phyloP scores from a whole-genome alignment of 495 filamentous ascomycete species.

The Trichocladium uniseriatum region DNA sequence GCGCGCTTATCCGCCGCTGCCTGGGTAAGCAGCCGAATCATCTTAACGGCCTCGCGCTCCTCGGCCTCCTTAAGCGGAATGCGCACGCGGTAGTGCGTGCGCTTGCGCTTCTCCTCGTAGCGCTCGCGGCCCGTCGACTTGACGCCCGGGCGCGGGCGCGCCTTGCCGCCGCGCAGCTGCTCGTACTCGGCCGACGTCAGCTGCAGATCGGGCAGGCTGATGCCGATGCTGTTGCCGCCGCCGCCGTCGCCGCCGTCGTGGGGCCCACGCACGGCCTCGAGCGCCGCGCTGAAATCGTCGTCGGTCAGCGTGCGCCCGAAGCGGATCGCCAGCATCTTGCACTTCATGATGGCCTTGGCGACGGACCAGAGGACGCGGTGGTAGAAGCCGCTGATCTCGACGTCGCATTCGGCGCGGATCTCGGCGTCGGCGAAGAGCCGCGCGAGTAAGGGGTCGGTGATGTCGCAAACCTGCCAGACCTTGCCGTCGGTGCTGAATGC shows the following conservation, averaged over 20 bases:
- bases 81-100: slow-evolving; percentile 28
- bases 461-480: slow-evolving; percentile 89
- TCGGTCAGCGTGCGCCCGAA: slow-evolving; percentile 40
- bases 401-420: slow-evolving; percentile 44
- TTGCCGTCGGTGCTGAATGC: slow-evolving; percentile 62
- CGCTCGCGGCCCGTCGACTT: slow-evolving; percentile 18
- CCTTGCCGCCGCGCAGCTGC: slow-evolving; percentile 22
- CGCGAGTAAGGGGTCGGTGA: slow-evolving; percentile 64
- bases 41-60: slow-evolving; percentile 25
- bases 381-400: slow-evolving; percentile 69
- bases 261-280: slow-evolving; percentile 28
- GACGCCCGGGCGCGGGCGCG: slow-evolving; percentile 16
- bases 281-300: slow-evolving; percentile 39
- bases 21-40: slow-evolving; percentile 21
- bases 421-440: slow-evolving; percentile 41
- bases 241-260: slow-evolving; percentile 30
- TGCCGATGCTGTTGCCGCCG: slow-evolving; percentile 33
- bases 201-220: slow-evolving; percentile 45
- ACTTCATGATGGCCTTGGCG: slow-evolving; percentile 73
- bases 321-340: slow-evolving; percentile 56
- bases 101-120: slow-evolving; percentile 10
- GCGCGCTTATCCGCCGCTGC: background rate
- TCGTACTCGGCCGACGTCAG: slow-evolving; percentile 38
- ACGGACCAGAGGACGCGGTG: slow-evolving; percentile 68
- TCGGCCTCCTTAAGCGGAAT: slow-evolving; percentile 31